Base-by-base conservation (phyloP, 495 filamentous ascomycete genomes). In the Lepraria neglecta region DNA sequence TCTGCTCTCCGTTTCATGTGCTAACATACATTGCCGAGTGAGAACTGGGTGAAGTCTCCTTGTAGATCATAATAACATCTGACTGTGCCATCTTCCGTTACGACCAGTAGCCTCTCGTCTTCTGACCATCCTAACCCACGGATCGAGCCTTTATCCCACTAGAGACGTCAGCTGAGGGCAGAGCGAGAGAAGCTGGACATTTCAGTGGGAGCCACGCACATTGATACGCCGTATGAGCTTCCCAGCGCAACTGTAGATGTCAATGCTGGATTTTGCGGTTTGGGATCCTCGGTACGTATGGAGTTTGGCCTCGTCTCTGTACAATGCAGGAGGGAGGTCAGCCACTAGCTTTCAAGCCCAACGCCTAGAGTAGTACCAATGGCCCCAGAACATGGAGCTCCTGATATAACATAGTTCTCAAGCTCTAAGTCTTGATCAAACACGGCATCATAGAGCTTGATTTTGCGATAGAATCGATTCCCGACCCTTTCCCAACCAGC, bases 51-150 rank as follows among this genome's bases (percentile, higher is more conserved):
- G 72, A 98, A 98, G 66, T 97, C 92, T 45, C 89, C 89, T 72
- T 95, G 87, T 38, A 98, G 74, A 68, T 96, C 89, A 68, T 87
- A 89, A 70, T 97, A 98, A 69, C 89, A 92, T 60, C 91, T 80
- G 31, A 97, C 92, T 10, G 85, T 91, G 56, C 94, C 94, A 68
- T 97, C 94, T 60, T 88, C 83, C 4, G 90, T 89, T 54, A 97
- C 84, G 4, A 95, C 87, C 9, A 98, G 76, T 17, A 98, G 80
- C 72, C 90, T 89, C 79, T 98, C 94, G 65, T 97, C 90, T 69
- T 96, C 94, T 40, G 92, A 97, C 94, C 94, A 98, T 21, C 94
- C 94, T 19, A 97, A 79, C 11, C 91, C 91, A 70, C 86, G 86
- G 66, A 98, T 90, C 3, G 86, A 80, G 35, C 90, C 90, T 77